Base-by-base conservation (phyloP, 257 asterid species). In the Knoxia roxburghii region DNA sequence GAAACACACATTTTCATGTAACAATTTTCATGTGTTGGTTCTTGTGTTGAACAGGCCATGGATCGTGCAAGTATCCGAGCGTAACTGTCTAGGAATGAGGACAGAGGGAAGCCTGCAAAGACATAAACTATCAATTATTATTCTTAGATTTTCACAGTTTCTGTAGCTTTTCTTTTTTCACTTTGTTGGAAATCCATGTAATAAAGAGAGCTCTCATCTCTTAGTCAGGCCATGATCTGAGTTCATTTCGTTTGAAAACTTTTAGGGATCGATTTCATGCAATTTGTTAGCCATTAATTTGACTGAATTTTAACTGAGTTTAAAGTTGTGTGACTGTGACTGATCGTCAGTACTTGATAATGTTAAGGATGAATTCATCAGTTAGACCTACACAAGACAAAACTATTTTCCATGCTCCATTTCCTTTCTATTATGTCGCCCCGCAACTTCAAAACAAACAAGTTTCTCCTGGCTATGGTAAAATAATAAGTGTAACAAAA, bases 11-110 rank as follows among this genome's bases (percentile, higher is more conserved):
- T n/a, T n/a, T n/a, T n/a, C n/a, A n/a, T n/a, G n/a, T n/a, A n/a
- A n/a, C n/a, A n/a, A n/a, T n/a, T n/a, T n/a, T n/a, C n/a, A n/a
- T n/a, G n/a, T n/a, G n/a, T 10, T 54, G 69, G 17, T 49, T 65
- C 45, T 13, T 18, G 49, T 55, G 43, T 58, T 79, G 70, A 35
- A 58, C 84, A 84, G 95, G 90, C 70, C 81, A 82, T 74, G 90
- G 84, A 57, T 70, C 79, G 0, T 87, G 95, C 85, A 43, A 70
- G 30, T 80, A 72, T 55, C 95, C 90, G 32, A 81, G 87, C 64
- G 89, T 84, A 51, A 8, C 75, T 18, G 45, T 84, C 68, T 81
- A 75, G 81, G 23, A 21, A 50, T 32, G 70, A 14, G n/a, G 49
- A 17, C 26, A 55, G 43, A 45, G 57, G 29, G 27, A 27, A 50